Percentiles rank a stretch among this genome's conserved stretches.
phyloP scores from a whole-genome alignment of 345 rosid species.

The Anacardium occidentale region DNA sequence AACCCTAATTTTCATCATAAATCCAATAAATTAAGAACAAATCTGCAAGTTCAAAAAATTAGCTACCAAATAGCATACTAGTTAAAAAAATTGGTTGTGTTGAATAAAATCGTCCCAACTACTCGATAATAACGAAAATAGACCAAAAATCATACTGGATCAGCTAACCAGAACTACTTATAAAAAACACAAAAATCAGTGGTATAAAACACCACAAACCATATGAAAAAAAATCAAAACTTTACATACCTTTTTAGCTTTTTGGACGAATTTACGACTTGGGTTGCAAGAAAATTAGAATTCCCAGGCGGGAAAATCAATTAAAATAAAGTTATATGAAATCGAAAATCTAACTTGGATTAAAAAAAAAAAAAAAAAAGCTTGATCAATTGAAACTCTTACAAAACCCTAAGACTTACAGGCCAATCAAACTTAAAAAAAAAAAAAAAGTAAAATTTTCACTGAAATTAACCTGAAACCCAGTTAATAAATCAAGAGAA shows the following conservation, averaged over 20 bases:
- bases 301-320: constrained; percentile 3
- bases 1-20: neutral
- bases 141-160: neutral
- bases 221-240: neutral
- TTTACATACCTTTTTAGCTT: neutral
- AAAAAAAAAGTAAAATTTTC: neutral
- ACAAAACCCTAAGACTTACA: neutral
- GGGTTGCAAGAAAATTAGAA: neutral
- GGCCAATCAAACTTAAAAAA: neutral
- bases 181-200: neutral
- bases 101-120: neutral
- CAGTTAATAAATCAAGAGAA: neutral
- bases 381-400: neutral
- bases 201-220: too few species aligned
- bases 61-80: neutral
- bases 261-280: neutral
- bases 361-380: neutral
- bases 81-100: neutral
- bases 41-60: neutral
- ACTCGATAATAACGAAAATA: neutral
- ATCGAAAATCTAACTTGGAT: neutral
- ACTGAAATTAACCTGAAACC: neutral
- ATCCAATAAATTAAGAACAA: neutral
- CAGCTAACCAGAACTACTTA: too few species aligned
- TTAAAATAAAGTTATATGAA: neutral